Evolutionary conservation across 768 basidiomycete genomes (phyloP).

Genomic region (Pisolithus sp.): DNA sequence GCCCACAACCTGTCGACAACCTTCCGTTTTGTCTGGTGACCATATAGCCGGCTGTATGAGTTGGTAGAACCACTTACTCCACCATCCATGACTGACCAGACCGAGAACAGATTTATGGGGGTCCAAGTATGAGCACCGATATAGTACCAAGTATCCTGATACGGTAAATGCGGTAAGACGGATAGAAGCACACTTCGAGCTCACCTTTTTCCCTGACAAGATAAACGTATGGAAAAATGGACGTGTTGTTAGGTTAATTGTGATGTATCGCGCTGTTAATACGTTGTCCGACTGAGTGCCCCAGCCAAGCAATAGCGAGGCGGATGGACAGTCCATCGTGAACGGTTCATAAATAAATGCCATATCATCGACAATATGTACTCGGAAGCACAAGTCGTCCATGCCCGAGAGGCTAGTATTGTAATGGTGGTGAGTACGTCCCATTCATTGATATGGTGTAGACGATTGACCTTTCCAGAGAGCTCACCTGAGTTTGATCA

Average conservation of each 20-base stretch:
- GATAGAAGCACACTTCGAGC: conserved; percentile 2
- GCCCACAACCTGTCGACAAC: conserved; percentile 31
- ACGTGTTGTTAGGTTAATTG: conserved; percentile 10
- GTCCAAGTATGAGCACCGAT: conserved; percentile 46
- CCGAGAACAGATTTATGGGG: conserved; percentile 18
- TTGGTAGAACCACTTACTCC: conserved; percentile 23
- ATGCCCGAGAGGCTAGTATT: conserved; percentile 28
- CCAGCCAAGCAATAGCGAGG: conserved; percentile 51
- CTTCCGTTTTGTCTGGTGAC: conserved; percentile 25
- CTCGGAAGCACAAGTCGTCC: conserved; percentile 36
- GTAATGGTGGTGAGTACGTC: not conserved
- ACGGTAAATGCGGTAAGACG: conserved; percentile 3
- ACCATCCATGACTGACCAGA: conserved; percentile 37
- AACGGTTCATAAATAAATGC: conserved; percentile 54
- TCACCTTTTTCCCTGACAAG: conserved; percentile 40
- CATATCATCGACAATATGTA: conserved; percentile 33
- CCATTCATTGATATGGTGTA: not conserved
- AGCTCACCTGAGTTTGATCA: conserved; percentile 17
- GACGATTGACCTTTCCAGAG: conserved; percentile 21
- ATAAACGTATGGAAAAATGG: conserved; percentile 45
- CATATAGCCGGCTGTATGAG: conserved; percentile 4
- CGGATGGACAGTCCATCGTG: conserved; percentile 40
- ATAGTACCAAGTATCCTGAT: conserved; percentile 44
- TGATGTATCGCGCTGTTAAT: conserved; percentile 30
- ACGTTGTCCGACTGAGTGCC: conserved; percentile 31